phyloP scores from a whole-genome alignment of 2,329 filamentous ascomycete genomes.

The Scytalidium lignicola region DNA sequence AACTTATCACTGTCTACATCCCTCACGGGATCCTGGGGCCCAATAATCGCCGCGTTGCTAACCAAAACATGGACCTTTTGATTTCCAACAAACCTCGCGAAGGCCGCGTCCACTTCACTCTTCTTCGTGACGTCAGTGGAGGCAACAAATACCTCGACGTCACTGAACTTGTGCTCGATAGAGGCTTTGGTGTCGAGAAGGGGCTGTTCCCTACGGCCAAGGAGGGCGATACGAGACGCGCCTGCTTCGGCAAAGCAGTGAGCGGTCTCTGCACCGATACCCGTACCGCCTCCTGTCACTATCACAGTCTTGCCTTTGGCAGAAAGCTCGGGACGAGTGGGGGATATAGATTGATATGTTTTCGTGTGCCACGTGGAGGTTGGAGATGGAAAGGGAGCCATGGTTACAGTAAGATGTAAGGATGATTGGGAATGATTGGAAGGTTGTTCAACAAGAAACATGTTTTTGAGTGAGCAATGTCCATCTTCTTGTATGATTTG shows the following conservation, averaged over 20 bases:
- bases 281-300: constrained; percentile 39
- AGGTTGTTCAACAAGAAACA: constrained; percentile 6
- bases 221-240: constrained; percentile 36
- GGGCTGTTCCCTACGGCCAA: constrained; percentile 34
- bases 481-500: constrained; percentile 15
- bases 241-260: constrained; percentile 38
- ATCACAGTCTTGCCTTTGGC: constrained; percentile 34
- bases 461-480: constrained; percentile 8
- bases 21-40: constrained; percentile 22
- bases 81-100: constrained; percentile 23
- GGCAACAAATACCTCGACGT: constrained; percentile 28
- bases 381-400: constrained; percentile 32
- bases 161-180: constrained; percentile 29
- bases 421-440: constrained; percentile 5
- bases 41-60: constrained; percentile 31
- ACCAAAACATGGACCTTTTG: constrained; percentile 35
- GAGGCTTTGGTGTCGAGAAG: constrained; percentile 32
- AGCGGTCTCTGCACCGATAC: constrained; percentile 40
- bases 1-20: constrained; percentile 28
- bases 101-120: constrained; percentile 28
- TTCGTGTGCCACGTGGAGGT: constrained; percentile 32
- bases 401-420: constrained; percentile 11
- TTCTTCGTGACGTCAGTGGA: constrained; percentile 29
- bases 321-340: constrained; percentile 34
- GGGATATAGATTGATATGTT: constrained; percentile 32